A percentile compares a stretch with the other conserved stretches of the same genome.
These are phyloP conservation scores for Blastocystis sp. DNA, from an alignment of 352 stramenopile species.

Conservation along the genomic window DNA sequence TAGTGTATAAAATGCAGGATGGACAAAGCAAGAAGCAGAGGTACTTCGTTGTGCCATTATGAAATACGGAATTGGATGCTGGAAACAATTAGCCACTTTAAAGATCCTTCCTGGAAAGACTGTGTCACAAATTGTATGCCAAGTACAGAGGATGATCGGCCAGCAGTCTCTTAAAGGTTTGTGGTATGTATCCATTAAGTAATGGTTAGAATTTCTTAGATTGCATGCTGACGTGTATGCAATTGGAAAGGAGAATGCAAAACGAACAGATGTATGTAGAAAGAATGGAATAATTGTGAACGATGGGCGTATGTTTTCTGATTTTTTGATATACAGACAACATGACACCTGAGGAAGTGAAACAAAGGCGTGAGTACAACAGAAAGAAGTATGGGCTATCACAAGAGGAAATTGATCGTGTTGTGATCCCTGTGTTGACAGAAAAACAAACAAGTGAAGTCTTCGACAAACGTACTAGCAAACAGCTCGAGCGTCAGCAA, in stretches of 20 bases:
- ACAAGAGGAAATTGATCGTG: slow-evolving; percentile 46
- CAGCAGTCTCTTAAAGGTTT: slow-evolving; percentile 59
- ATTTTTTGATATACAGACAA: neutral
- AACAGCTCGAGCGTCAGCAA: slow-evolving; percentile 14
- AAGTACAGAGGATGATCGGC: slow-evolving; percentile 54
- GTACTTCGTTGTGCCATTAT: slow-evolving; percentile 50
- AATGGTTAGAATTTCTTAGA: slow-evolving; percentile 36
- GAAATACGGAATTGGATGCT: slow-evolving; percentile 58
- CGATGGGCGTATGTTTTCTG: slow-evolving; percentile 6
- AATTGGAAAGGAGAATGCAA: slow-evolving; percentile 56
- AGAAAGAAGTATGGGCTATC: slow-evolving; percentile 27
- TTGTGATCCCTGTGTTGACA: slow-evolving; percentile 40
- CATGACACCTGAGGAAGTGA: slow-evolving; percentile 20
- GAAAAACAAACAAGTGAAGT: slow-evolving; percentile 48
- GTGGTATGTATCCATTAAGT: neutral
- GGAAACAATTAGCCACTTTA: neutral
- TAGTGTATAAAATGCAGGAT: neutral
- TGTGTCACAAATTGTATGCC: slow-evolving; percentile 50
- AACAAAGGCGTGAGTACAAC: neutral
- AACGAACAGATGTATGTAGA: slow-evolving; percentile 18
- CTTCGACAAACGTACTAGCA: slow-evolving; percentile 34
- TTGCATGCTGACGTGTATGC: slow-evolving; percentile 40
- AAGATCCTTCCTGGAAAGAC: slow-evolving; percentile 57
- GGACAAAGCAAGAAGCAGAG: slow-evolving; percentile 35
- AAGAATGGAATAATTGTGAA: slow-evolving; percentile 62